Conservation (phyloP, 352 stramenopile species). For the Phytopythium aichiense region DNA sequence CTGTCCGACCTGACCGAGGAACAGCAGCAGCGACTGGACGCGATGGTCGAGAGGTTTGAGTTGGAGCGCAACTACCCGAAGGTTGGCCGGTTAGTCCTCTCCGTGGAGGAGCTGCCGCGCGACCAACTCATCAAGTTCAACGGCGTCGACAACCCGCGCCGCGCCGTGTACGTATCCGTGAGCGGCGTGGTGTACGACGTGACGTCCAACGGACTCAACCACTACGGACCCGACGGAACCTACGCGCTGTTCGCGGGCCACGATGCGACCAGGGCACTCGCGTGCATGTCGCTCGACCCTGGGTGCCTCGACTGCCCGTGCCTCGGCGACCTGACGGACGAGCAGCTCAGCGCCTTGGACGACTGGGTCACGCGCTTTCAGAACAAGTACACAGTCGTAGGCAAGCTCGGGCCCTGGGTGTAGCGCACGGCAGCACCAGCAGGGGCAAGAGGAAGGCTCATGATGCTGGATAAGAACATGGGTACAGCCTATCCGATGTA, state of each 20-base stretch:
- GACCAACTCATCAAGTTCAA: conserved; percentile 85
- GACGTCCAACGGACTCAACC: conserved; percentile 89
- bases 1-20: conserved; percentile 78
- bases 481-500: too few species aligned
- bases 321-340: conserved; percentile 89
- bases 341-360: conserved; percentile 90
- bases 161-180: conserved; percentile 93
- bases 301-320: conserved; percentile 90
- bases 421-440: too few species aligned
- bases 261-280: conserved; percentile 93
- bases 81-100: conserved; percentile 88
- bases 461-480: too few species aligned
- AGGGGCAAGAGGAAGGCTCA: too few species aligned
- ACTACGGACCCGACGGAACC: conserved; percentile 92
- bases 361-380: conserved; percentile 97
- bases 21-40: conserved; percentile 45
- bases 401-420: conserved; percentile 35
- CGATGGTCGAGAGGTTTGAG: conserved; percentile 79
- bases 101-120: conserved; percentile 71
- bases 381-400: conserved; percentile 94
- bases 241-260: conserved; percentile 97
- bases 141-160: conserved; percentile 72
- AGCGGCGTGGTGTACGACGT: conserved; percentile 97
- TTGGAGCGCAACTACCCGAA: conserved; percentile 96
- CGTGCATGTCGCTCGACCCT: conserved; percentile 96